Conservation (phyloP, 495 filamentous ascomycete species). For the Hypoxylon fragiforme region DNA sequence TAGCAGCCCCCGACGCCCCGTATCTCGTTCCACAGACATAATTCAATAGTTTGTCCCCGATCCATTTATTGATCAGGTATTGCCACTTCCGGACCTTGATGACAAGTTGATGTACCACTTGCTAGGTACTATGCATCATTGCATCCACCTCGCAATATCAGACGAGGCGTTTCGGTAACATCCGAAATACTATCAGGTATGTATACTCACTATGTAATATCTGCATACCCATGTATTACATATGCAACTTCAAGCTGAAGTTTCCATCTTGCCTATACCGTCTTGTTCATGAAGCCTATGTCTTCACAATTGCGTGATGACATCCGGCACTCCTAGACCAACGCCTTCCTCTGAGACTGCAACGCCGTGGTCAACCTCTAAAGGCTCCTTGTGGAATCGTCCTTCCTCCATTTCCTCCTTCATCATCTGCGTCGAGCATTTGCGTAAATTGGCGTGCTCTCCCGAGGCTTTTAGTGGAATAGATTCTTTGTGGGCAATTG, state of each 20-base stretch:
- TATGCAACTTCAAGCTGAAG: neutral
- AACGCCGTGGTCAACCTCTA: constrained; percentile 55
- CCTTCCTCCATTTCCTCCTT: constrained; percentile 18
- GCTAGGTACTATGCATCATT: neutral
- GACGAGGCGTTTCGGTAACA: too few relatives aligned
- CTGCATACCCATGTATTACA: neutral
- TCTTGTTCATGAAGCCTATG: neutral
- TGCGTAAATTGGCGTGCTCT: constrained; percentile 21
- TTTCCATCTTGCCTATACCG: too few relatives aligned
- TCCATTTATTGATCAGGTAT: too few relatives aligned
- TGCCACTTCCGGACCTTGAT: too few relatives aligned
- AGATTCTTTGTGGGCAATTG: too few relatives aligned
- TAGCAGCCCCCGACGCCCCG: too few relatives aligned
- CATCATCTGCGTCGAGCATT: constrained; percentile 8
- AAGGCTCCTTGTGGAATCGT: constrained; percentile 31
- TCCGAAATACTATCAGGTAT: too few relatives aligned
- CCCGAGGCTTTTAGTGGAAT: constrained; percentile 20
- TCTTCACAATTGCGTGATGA: constrained; percentile 47
- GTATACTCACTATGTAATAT: too few relatives aligned
- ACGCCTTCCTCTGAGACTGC: constrained; percentile 63
- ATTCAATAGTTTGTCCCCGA: neutral
- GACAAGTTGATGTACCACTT: too few relatives aligned
- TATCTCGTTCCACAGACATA: too few relatives aligned
- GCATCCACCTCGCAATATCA: too few relatives aligned
- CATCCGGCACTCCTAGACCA: constrained; percentile 53